Base-by-base conservation (phyloP, 257 asterid species). In the Scutellaria minor region DNA sequence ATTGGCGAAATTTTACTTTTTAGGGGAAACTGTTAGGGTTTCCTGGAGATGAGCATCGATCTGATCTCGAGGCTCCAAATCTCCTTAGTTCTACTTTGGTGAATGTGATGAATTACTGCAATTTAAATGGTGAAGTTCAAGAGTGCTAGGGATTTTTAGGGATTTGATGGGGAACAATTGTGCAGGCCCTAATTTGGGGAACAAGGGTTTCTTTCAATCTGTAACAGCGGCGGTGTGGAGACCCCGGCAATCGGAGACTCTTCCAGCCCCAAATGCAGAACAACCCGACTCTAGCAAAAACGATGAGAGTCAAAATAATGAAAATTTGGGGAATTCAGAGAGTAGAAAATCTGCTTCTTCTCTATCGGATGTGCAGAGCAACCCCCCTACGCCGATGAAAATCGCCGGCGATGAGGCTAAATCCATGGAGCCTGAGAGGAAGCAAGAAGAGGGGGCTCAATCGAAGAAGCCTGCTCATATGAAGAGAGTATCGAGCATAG, bases 141-240 rank as follows among this genome's bases (percentile, higher is more conserved):
- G 81, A 68, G 75, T 57, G 77, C 37, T 80, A 74, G 81, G 77
- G 70, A 45, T 60, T 75, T 31, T 40, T 78, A 67, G 31, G 71
- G 12, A 15, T 27, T 54, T 53, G 40, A 88, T 86, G 95, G 95
- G 95, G 86, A 88, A 86, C 64, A 68, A 77, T 68, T 86, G 92
- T 24, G 75, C 69, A 18, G 92, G 95, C 55, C 92, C 95, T 70
- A 80, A 79, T 67, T 54, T 81, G 68, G 89, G 89, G 66, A 75
- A 77, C 73, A 83, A 79, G 79, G 92, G 91, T 6, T 86, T 88
- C 85, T 73, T 86, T 71, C 85, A 80, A 73, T 77, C 89, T 11
- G 81, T 88, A 4, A 79, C 90, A 5, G 87, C 86, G 40, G 90
- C 87, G 31, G 85, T 88, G n/a, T 86, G 90, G 88, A 84, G 71